Conservation (phyloP, 2,329 filamentous ascomycete species). For the Pleurostoma richardsiae region DNA sequence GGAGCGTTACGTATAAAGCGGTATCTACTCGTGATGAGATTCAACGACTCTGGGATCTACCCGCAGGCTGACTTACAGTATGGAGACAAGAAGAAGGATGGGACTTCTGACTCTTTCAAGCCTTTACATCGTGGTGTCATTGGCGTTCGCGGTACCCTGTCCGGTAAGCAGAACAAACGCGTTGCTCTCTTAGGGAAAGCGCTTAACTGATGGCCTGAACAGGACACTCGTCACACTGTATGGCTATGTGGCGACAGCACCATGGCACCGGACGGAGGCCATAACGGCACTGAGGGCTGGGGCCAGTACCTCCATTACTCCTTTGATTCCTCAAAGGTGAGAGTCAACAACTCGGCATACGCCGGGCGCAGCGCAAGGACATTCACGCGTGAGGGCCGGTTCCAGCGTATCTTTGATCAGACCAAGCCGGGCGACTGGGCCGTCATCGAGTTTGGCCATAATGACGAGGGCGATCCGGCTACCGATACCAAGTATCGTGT, state of each 20-base stretch:
- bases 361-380: conserved; percentile 48
- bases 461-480: conserved; percentile 43
- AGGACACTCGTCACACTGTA: conserved; percentile 1
- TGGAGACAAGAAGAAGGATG: too few species aligned
- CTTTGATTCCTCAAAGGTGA: conserved; percentile 3
- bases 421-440: conserved; percentile 46
- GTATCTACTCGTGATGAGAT: too few species aligned
- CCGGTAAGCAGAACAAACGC: too few species aligned
- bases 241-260: conserved; percentile 12
- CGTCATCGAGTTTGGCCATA: conserved; percentile 56
- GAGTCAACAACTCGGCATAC: conserved; percentile 45
- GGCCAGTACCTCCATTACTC: conserved; percentile 11
- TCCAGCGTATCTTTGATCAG: conserved; percentile 36
- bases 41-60: too few species aligned
- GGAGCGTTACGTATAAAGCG: too few species aligned
- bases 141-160: too few species aligned
- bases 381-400: conserved; percentile 48
- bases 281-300: conserved; percentile 10
- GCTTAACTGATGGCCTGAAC: conserved; percentile 10
- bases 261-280: conserved; percentile 8
- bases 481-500: conserved; percentile 25
- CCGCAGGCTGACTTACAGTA: too few species aligned
- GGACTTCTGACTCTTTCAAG: too few species aligned
- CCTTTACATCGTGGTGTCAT: too few species aligned
- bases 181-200: too few species aligned